Base-by-base conservation (phyloP, 768 basidiomycete genomes). In the Hygrophoropsis aurantiaca region DNA sequence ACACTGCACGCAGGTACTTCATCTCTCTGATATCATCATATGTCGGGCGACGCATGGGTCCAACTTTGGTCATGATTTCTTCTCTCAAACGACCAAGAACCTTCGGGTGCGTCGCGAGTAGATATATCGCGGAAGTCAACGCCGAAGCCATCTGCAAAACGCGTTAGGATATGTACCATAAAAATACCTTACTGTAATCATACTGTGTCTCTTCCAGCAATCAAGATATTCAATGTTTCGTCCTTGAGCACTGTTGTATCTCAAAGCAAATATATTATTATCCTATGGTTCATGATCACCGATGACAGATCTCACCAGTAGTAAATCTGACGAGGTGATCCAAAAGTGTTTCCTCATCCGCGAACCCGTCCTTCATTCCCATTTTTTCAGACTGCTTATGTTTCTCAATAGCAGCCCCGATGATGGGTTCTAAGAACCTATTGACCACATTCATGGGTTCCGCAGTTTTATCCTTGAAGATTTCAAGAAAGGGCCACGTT, bases 1-100 rank as follows among this genome's bases (percentile, higher is more conserved):
- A 71, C 45, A 81, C 71, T 3, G 80, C 81, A 32, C 79, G 60
- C 49, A 83, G 60, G n/a, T n/a, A n/a, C n/a, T n/a, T n/a, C n/a
- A n/a, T n/a, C n/a, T n/a, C n/a, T n/a, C n/a, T n/a, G n/a, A 84
- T 69, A 40, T 80, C 74, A 32, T 81, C 80, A 52, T 75, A 78
- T 2, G 78, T 77, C 0, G 82, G 82, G 2, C 70, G 50, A 9
- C 69, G 58, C 2, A 55, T 62, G 5, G 66, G 58, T 1, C 81
- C 81, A 18, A 82, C 70, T 11, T 66, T 62, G 9, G 62, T 59
- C 3, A 77, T 46, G n/a, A 84, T 71, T 55, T 85, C 82, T 23
- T 71, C 63, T 11, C 79, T 74, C 10, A 85, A 72, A 5, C 70
- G 68, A 4, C 53, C 42, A 0, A 76, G 52, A n/a, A 82, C 68